Evolutionary conservation across 2,329 filamentous ascomycete species (phyloP).

Genomic region (Rutstroemia sp.): DNA sequence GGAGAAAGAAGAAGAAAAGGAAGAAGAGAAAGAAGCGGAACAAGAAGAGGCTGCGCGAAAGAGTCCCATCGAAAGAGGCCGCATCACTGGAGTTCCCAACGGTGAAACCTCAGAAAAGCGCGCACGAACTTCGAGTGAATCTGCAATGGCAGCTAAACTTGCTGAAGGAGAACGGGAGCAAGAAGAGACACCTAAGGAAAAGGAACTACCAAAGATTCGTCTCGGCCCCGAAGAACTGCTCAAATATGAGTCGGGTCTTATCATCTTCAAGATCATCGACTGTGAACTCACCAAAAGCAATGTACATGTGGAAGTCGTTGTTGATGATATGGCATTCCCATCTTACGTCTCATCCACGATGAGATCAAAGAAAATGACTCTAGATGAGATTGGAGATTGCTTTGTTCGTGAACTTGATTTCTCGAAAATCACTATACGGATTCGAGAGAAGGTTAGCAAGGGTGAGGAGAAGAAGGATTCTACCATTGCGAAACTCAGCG

Average conservation of each 20-base stretch:
- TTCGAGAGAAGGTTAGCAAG: slow-evolving; percentile 74
- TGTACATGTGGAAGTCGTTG: slow-evolving; percentile 76
- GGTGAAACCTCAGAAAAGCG: slow-evolving; percentile 32
- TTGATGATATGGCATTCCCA: slow-evolving; percentile 92
- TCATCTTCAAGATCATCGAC: slow-evolving; percentile 92
- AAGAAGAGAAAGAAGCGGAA: slow-evolving; percentile 35
- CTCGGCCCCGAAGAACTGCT: slow-evolving; percentile 74
- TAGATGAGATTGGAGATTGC: slow-evolving; percentile 91
- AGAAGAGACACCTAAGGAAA: slow-evolving; percentile 37
- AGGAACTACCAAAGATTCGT: slow-evolving; percentile 65
- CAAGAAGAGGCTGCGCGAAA: slow-evolving; percentile 32
- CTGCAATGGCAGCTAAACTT: slow-evolving; percentile 21
- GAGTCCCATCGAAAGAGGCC: slow-evolving; percentile 19
- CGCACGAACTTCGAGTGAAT: slow-evolving; percentile 31
- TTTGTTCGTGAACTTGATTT: slow-evolving; percentile 97
- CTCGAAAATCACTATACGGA: slow-evolving; percentile 80
- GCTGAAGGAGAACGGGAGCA: slow-evolving; percentile 33
- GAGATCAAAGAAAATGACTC: slow-evolving; percentile 58
- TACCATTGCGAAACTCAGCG: slow-evolving; percentile 73
- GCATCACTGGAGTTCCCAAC: slow-evolving; percentile 15
- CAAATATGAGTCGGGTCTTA: slow-evolving; percentile 81
- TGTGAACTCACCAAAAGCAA: slow-evolving; percentile 72
- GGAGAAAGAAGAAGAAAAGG: slow-evolving; percentile 75
- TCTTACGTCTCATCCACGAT: slow-evolving; percentile 78
- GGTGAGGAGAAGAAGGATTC: slow-evolving; percentile 63